A percentile compares a stretch with the other conserved stretches of the same genome.
phyloP scores from a whole-genome alignment of 2,329 filamentous ascomycete genomes.

The Xylariaceae sp. region DNA sequence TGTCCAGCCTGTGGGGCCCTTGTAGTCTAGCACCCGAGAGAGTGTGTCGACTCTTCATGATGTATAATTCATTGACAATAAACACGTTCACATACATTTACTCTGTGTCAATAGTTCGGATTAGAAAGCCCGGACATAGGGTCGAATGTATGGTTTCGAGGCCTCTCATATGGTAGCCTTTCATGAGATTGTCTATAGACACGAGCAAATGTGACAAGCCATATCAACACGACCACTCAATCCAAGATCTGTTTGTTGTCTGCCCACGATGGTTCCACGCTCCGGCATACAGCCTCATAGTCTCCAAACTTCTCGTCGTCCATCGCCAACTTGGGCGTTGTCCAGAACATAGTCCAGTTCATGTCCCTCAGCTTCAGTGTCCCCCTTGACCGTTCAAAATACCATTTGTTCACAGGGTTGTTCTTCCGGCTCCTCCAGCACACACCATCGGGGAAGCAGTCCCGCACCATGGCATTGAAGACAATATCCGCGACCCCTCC shows the following conservation, averaged over 20 bases:
- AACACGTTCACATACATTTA: too few species aligned
- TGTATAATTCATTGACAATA: too few species aligned
- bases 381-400: slow-evolving; percentile 85
- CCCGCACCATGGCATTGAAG: slow-evolving; percentile 90
- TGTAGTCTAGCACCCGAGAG: too few species aligned
- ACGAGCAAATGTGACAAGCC: too few species aligned
- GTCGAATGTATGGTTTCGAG: slow-evolving; percentile 8
- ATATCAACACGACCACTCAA: slow-evolving; percentile 28
- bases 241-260: slow-evolving; percentile 57
- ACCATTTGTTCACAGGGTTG: slow-evolving; percentile 99
- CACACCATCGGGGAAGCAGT: slow-evolving; percentile 82
- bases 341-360: slow-evolving; percentile 99
- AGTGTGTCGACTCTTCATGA: too few species aligned
- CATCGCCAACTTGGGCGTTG: slow-evolving; percentile 62
- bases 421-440: slow-evolving; percentile 88
- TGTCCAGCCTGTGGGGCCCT: too few species aligned
- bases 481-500: slow-evolving; percentile 93
- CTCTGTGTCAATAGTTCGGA: too few species aligned
- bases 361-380: slow-evolving; percentile 76
- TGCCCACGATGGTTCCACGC: slow-evolving; percentile 60
- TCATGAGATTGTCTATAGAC: too few species aligned
- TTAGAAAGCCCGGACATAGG: neutral
- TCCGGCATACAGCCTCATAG: slow-evolving; percentile 71
- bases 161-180: too few species aligned
- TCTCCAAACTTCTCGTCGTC: slow-evolving; percentile 56